Conservation (phyloP, 148 eudicot genomes). For the Rhododendron williamsianum region DNA sequence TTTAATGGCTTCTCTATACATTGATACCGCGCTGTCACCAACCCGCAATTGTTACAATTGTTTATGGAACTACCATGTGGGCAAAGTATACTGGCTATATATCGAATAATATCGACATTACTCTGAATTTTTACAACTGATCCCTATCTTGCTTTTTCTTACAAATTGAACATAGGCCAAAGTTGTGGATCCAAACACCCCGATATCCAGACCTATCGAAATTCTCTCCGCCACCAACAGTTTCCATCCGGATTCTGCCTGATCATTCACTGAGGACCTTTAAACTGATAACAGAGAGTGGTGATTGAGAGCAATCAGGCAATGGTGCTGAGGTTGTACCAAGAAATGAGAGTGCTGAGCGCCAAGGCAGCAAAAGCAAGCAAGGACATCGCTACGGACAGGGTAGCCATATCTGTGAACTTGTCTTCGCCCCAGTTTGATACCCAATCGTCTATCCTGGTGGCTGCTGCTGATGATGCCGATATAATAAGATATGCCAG, state of each 20-base stretch:
- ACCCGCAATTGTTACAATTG: too few relatives aligned
- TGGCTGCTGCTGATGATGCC: slow-evolving; percentile 83
- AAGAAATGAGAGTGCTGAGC: slow-evolving; percentile 73
- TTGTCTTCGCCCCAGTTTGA: slow-evolving; percentile 90
- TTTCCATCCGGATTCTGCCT: neutral
- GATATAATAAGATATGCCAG: slow-evolving; percentile 84
- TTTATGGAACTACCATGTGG: neutral
- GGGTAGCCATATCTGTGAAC: slow-evolving; percentile 67
- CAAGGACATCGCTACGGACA: slow-evolving; percentile 74
- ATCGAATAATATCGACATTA: neutral
- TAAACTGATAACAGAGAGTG: neutral
- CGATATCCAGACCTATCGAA: neutral
- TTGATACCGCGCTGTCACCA: neutral
- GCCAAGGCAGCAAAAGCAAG: slow-evolving; percentile 77
- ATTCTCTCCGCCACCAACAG: neutral
- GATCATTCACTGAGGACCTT: neutral
- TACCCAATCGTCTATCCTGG: slow-evolving; percentile 76
- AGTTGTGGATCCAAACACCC: neutral
- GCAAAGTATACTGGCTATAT: neutral
- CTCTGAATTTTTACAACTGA: neutral
- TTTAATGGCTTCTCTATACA: neutral
- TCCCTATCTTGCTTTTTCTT: neutral
- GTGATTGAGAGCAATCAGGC: neutral
- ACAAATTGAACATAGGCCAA: neutral
- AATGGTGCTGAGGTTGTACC: slow-evolving; percentile 50